These are phyloP conservation scores for Lentinula detonsa DNA, from an alignment of 768 basidiomycete species.

Conservation along the genomic window DNA sequence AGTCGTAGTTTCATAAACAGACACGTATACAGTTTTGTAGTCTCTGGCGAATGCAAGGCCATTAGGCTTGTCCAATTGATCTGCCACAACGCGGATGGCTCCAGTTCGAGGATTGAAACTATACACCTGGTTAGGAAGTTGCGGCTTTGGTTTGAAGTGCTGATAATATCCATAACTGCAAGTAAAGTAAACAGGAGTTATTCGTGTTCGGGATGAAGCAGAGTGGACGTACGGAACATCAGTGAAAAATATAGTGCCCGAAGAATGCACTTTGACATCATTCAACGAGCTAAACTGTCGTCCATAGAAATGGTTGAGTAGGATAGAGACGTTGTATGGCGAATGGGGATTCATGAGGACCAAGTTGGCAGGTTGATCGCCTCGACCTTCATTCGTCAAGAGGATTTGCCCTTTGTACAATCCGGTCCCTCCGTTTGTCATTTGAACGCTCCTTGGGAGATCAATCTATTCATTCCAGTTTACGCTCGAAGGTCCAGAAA, in stretches of 20 bases:
- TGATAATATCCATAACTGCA: constrained; percentile 29
- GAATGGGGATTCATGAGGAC: constrained; percentile 27
- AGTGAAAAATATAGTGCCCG: constrained; percentile 14
- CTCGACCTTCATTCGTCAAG: constrained; percentile 44
- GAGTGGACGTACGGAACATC: constrained; percentile 25
- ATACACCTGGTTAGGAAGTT: constrained; percentile 40
- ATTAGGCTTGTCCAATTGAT: constrained; percentile 22
- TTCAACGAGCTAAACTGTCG: constrained; percentile 41
- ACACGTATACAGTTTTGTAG: background rate
- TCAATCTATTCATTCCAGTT: constrained; percentile 14
- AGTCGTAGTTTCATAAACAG: background rate
- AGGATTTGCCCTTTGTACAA: constrained; percentile 40
- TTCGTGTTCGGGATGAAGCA: background rate
- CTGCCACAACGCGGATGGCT: constrained; percentile 34
- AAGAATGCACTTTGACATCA: constrained; percentile 34
- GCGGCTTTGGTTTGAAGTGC: constrained; percentile 30
- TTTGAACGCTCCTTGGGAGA: constrained; percentile 22
- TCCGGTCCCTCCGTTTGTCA: constrained; percentile 40
- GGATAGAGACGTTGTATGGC: constrained; percentile 32
- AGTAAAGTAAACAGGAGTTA: constrained; percentile 16
- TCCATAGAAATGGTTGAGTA: constrained; percentile 38
- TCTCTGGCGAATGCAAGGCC: background rate
- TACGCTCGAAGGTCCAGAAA: background rate
- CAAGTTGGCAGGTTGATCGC: constrained; percentile 29
- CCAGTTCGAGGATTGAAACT: constrained; percentile 35